phyloP scores from a whole-genome alignment of 345 rosid species.

The Aegle marmelos region DNA sequence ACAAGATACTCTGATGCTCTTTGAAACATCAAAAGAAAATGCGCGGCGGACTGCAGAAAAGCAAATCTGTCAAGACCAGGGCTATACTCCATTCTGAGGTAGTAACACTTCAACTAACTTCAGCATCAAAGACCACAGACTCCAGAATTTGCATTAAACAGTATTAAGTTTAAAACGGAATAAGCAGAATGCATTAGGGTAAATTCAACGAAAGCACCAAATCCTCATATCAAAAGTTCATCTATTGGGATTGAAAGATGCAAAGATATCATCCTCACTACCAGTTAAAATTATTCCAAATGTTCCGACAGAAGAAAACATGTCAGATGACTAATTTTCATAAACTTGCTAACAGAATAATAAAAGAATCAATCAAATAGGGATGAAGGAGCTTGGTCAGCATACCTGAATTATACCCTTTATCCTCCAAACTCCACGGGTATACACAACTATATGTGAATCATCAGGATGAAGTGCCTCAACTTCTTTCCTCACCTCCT shows the following conservation, averaged over 20 bases:
- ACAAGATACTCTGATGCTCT: not conserved
- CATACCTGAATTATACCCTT: slow-evolving; percentile 97
- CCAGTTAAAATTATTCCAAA: not conserved
- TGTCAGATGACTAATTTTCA: not conserved
- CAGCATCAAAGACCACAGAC: not conserved
- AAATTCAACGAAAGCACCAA: not conserved
- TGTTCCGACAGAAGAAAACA: not conserved
- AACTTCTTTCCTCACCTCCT: slow-evolving; percentile 94
- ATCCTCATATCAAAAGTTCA: not conserved
- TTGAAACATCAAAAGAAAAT: not conserved
- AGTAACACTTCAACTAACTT: not conserved
- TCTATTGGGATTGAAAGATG: not conserved
- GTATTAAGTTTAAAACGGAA: not conserved
- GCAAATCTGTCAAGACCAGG: not conserved
- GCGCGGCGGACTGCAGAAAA: not conserved
- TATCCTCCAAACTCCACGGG: slow-evolving; percentile 95
- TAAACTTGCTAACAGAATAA: not conserved
- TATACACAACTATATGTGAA: slow-evolving; percentile 73
- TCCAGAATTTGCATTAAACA: not conserved
- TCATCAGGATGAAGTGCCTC: slow-evolving; percentile 96
- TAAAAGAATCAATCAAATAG: not conserved
- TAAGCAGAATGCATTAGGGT: not conserved
- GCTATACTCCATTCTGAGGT: not conserved
- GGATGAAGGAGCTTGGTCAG: not conserved
- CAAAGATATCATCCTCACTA: not conserved